Conservation (phyloP, 345 rosid species). For the Salix suchowensis region DNA sequence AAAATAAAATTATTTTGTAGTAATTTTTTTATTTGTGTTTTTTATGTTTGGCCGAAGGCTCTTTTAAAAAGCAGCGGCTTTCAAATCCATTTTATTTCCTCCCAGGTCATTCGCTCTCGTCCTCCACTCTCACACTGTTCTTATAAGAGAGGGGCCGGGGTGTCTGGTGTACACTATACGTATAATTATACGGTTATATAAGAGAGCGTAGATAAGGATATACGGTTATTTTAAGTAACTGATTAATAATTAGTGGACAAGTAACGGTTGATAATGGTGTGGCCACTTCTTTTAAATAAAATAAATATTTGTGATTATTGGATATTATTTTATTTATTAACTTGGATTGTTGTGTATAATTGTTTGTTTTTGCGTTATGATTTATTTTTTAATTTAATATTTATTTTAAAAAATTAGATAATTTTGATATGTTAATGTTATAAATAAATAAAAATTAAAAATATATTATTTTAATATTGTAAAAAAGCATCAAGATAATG, state of each 20-base stretch:
- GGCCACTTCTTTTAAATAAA: background rate
- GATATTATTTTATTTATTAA: too few relatives aligned
- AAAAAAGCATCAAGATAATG: too few relatives aligned
- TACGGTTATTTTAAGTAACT: constrained; percentile 6
- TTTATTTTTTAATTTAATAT: too few relatives aligned
- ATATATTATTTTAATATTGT: too few relatives aligned
- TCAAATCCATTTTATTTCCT: constrained; percentile 31
- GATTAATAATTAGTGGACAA: background rate
- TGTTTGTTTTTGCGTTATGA: too few relatives aligned
- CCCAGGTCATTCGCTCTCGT: constrained; percentile 6
- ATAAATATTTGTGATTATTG: too few relatives aligned
- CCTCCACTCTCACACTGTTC: too few relatives aligned
- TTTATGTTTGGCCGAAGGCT: background rate
- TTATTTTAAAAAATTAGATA: too few relatives aligned
- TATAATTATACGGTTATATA: constrained; percentile 13
- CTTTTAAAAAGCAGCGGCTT: constrained; percentile 17
- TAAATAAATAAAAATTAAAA: too few relatives aligned
- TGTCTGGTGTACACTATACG: background rate
- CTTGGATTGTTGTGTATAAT: too few relatives aligned
- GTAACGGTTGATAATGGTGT: background rate
- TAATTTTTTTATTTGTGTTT: background rate
- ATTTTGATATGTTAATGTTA: too few relatives aligned
- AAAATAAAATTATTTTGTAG: background rate
- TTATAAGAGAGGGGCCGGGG: background rate
- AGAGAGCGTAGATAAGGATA: background rate